Base-by-base conservation (phyloP, 192 early-diverging fungal genomes). In the Entomortierella parvispora region DNA sequence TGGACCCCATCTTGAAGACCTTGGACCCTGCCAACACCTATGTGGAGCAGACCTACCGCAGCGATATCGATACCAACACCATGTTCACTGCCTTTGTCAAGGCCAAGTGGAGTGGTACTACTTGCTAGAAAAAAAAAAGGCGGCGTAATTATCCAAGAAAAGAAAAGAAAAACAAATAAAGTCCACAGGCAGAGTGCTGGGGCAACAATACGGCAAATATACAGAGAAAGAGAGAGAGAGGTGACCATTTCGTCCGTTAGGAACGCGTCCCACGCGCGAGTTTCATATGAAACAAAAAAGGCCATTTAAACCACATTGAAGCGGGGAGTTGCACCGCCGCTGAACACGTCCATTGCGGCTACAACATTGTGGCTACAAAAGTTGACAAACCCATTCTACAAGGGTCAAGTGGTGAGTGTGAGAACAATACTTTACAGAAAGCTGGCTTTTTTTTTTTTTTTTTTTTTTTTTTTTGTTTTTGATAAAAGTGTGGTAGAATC, bases 31-130 rank as follows among this genome's bases (percentile, higher is more conserved):
- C 40, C 42, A 69, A 33, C 55, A 65, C 33, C 28, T 79, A 69
- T 37, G 25, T 59, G 2, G 22, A 40, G 3, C 32, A 56, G 18
- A 22, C 65, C 8, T 81, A 84, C 53, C 46, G 51, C 8, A 47
- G 20, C 4, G 65, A 60, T 12, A 45, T 84, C 33, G 63, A 58
- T 6, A 58, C 64, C 42, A 79, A 80, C 60, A 70, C 65, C 3
- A 84, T 84, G 70, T 70, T 59, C 55, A 47, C 58, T 18, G 58
- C 47, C 2, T 81, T 66, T 28, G 75, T 66, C 51, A 54, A 71
- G 43, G 71, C 69, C 26, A 65, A 69, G 40, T 84, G 82, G 82
- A 40, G 42, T 29, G 65, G 65, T 47, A 33, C 64, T 23, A 66
- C 63, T n/a, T 74, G 71, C 63, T 66, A 61, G n/a, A n/a, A n/a